These are phyloP conservation scores for Blepharisma stoltei DNA, from an alignment of 73 alveolate genomes.

Conservation along the genomic window DNA sequence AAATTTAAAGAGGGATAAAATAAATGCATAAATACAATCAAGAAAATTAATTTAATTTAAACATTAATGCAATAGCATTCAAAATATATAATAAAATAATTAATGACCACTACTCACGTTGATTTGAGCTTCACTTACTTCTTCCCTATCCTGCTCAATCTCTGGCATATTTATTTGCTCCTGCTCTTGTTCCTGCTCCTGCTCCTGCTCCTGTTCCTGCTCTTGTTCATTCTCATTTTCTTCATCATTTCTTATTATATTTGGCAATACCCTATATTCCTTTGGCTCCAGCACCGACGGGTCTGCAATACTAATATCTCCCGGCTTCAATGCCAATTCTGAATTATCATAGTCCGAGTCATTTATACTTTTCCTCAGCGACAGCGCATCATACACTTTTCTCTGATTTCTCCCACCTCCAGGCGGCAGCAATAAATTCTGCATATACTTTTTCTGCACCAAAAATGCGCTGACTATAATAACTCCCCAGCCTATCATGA, in stretches of 20 bases:
- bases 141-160: not conserved
- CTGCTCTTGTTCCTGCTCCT: too few relatives aligned
- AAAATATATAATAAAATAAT: not conserved
- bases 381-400: constrained; percentile 4
- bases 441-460: constrained; percentile 22
- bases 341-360: too few relatives aligned
- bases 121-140: not conserved
- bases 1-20: not conserved
- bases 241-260: too few relatives aligned
- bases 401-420: constrained; percentile 6
- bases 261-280: too few relatives aligned
- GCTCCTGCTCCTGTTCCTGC: too few relatives aligned
- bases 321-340: too few relatives aligned
- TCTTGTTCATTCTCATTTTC: too few relatives aligned
- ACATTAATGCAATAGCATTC: not conserved
- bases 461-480: not conserved
- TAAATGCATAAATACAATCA: not conserved
- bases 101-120: not conserved
- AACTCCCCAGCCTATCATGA: constrained; percentile 17
- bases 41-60: not conserved
- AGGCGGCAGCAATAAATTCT: constrained; percentile 1
- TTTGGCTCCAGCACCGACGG: too few relatives aligned
- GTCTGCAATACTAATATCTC: too few relatives aligned
- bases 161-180: too few relatives aligned
- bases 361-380: not conserved